Base-by-base conservation (phyloP, 192 early-diverging fungal genomes). In the Entomortierella beljakovae region DNA sequence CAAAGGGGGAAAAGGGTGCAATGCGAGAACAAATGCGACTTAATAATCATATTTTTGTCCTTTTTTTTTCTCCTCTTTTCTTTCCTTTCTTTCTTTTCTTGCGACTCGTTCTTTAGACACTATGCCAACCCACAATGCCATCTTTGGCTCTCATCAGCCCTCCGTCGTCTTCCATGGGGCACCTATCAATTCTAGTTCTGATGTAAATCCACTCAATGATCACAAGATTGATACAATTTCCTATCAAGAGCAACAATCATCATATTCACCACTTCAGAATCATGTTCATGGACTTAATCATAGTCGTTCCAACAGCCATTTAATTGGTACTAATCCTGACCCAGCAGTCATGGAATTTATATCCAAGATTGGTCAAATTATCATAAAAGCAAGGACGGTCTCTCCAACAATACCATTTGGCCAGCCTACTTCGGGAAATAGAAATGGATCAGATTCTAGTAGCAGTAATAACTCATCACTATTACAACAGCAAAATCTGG, bases 341-440 rank as follows among this genome's bases (percentile, higher is more conserved):
- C 60, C 74, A 29, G 74, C 40, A 15, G 74, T 77, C 20, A 77
- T 77, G 74, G 74, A 77, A 61, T 77, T 77, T 38, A 62, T 77
- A 48, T 69, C 74, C 51, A 77, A 77, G 37, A 77, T 77, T 58
- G 74, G 74, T 7, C 74, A 77, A 37, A 77, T 77, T 18, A 69
- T 77, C 38, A 46, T 69, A 35, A 77, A 77, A 43, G 74, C 74
- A 13, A 42, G 74, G 48, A 77, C 74, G 29, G 55, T 58, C 1
- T 58, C 74, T 2, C 53, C 72, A 6, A 51, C 54, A 23, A 23
- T 69, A 10, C 34, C 37, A n/a, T 40, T 35, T 23, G 23, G 48
- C 29, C 52, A 38, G 25, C n/a, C n/a, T n/a, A 50, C 68, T 20
- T 26, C 57, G n/a, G 22, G 10, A 9, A 33, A 28, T 13, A 54